Evolutionary conservation across 345 rosid species (phyloP), one percentile per base, ranked within the genome.

Genomic region (Hibiscus mutabilis): DNA sequence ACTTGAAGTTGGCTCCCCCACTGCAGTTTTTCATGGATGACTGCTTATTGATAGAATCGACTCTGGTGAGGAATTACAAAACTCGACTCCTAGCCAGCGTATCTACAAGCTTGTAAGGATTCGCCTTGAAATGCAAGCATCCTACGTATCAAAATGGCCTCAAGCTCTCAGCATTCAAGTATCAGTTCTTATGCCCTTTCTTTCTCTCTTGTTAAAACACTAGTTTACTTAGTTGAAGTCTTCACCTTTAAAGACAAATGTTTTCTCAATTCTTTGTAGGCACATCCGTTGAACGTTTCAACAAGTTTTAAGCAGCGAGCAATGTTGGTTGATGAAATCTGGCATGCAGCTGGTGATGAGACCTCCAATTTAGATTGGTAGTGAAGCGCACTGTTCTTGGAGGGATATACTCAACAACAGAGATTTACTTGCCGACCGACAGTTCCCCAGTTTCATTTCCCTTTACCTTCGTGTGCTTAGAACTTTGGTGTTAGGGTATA

Each of bases 101-200:
- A 78, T 91, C 73, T 74, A 92, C 31, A 87, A 88, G 84, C 93
- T 95, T 68, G 79, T 88, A 46, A 84, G 82, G 74, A 78, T 78
- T 76, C 93, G 96, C n/a, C 73, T 95, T 31, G 97, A 95, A 78
- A 89, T 89, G 97, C 99, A 92, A 75, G 81, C 91, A 6, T 93
- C 97, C n/a, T 87, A 87, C 74, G 80, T 92, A 68, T 89, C 97
- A 22, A 92, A 92, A 80, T 95, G 96, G 97, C 87, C 97, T 6
- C 97, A 95, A 76, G 97, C 97, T 77, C 91, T 95, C 16, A 91
- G 97, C 88, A 90, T 95, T 76, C 99, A 95, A 79, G 96, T 87
- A 76, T 57, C 13, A 19, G 1, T 33, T 22, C 31, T 19, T 75
- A 13, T 70, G 12, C 19, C 59, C 15, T 56, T 11, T 52, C 12